Percentiles rank a stretch among this genome's conserved stretches.
These are phyloP conservation scores for Schizophyllum amplum DNA, from an alignment of 1,284 basidiomycete species.

Conservation along the genomic window DNA sequence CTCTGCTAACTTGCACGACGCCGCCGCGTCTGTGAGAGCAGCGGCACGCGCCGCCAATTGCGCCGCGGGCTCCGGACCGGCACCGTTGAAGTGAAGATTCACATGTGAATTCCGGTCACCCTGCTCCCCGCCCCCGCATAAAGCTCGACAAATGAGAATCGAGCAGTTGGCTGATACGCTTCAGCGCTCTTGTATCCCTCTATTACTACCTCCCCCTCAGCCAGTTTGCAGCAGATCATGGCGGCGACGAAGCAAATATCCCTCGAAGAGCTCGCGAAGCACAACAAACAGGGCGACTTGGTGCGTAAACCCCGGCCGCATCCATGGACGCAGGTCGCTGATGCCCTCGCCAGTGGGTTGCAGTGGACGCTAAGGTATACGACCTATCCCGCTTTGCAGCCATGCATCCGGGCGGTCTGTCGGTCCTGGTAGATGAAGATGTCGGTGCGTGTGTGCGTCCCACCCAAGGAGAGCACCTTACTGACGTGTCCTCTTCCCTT, in stretches of 20 bases:
- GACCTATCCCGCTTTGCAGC: conserved; percentile 71
- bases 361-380: conserved; percentile 79
- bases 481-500: conserved; percentile 25
- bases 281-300: conserved; percentile 26
- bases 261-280: conserved; percentile 32
- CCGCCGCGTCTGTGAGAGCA: too few species aligned
- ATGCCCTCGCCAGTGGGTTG: conserved; percentile 53
- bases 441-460: conserved; percentile 45
- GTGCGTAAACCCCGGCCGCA: conserved; percentile 16
- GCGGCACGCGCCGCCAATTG: too few species aligned
- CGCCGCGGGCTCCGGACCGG: too few species aligned
- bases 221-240: conserved; percentile 18
- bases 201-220: neutral
- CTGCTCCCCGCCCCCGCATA: neutral
- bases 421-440: conserved; percentile 66
- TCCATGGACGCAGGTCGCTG: neutral
- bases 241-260: conserved; percentile 26
- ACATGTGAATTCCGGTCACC: neutral
- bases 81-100: neutral
- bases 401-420: conserved; percentile 77
- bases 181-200: neutral
- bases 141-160: neutral
- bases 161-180: neutral
- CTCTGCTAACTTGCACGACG: too few species aligned
- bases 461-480: conserved; percentile 17